A percentile compares a stretch with the other conserved stretches of the same genome.
Evolutionary conservation across 495 filamentous ascomycete genomes (phyloP).

Genomic region (Hypoxylon lenormandii): DNA sequence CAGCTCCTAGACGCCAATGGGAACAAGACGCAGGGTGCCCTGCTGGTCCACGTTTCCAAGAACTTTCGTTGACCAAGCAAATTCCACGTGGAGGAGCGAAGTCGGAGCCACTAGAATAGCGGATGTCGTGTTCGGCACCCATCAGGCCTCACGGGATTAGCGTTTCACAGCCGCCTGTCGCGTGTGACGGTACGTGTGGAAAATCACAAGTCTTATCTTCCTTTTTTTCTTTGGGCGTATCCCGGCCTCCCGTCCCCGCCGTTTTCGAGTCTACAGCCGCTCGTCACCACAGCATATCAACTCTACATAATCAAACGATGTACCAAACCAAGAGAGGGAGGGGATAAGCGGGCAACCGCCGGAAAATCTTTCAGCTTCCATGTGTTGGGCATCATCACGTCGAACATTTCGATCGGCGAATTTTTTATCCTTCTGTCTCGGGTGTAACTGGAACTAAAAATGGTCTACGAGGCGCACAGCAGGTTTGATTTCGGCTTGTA

Average conservation of each 20-base stretch:
- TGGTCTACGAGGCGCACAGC: slow-evolving; percentile 31
- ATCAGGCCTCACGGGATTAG: slow-evolving; percentile 11
- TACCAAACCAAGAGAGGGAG: slow-evolving; percentile 14
- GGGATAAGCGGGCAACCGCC: slow-evolving; percentile 21
- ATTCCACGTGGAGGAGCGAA: slow-evolving; percentile 27
- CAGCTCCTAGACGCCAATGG: slow-evolving; percentile 75
- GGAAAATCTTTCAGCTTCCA: slow-evolving; percentile 7
- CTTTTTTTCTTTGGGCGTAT: slow-evolving; percentile 1
- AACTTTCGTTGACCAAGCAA: slow-evolving; percentile 42
- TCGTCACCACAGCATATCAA: slow-evolving; percentile 11
- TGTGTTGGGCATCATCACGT: slow-evolving; percentile 14
- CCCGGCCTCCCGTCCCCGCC: neutral
- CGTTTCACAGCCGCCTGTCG: slow-evolving; percentile 13
- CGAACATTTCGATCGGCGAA: slow-evolving; percentile 24
- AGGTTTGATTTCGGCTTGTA: slow-evolving; percentile 18
- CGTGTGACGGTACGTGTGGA: slow-evolving; percentile 28
- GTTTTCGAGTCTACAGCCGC: slow-evolving; percentile 25
- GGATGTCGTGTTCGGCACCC: slow-evolving; percentile 11
- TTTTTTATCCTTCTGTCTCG: slow-evolving; percentile 23
- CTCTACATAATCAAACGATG: slow-evolving; percentile 5
- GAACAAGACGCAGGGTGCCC: slow-evolving; percentile 67
- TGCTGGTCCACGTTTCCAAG: slow-evolving; percentile 75
- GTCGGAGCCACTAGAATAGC: slow-evolving; percentile 17
- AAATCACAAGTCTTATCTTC: slow-evolving; percentile 22
- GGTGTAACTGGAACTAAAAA: slow-evolving; percentile 31